phyloP scores from a whole-genome alignment of 345 rosid genomes.

The Heritiera fomes region DNA sequence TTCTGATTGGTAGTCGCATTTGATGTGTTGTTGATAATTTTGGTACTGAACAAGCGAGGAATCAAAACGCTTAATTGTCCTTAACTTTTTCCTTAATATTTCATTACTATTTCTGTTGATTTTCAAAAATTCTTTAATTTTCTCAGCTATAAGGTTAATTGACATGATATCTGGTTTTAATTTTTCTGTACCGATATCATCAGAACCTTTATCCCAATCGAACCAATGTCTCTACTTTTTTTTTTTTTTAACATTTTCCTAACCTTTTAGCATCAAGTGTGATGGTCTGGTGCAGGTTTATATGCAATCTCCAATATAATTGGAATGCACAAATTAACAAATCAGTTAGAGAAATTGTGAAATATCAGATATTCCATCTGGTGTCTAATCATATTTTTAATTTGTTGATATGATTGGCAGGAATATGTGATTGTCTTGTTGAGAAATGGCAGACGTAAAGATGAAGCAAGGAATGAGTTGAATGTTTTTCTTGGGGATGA shows the following conservation, averaged over 20 bases:
- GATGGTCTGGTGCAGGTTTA: background rate
- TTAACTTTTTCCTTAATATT: background rate
- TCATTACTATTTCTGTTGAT: background rate
- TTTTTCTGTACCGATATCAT: background rate
- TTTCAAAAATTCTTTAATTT: background rate
- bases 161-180: background rate
- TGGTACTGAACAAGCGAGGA: background rate
- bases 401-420: background rate
- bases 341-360: background rate
- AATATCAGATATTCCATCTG: background rate
- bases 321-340: background rate
- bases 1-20: background rate
- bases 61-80: background rate
- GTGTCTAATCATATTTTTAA: background rate
- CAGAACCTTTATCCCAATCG: too few relatives aligned
- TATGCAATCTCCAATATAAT: background rate
- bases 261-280: background rate
- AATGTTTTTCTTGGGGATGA: conserved; percentile 90
- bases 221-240: background rate
- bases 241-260: background rate
- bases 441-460: conserved; percentile 15
- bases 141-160: background rate
- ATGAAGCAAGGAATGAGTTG: conserved; percentile 48
- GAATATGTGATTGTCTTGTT: conserved; percentile 16
- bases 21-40: background rate